phyloP scores from a whole-genome alignment of 257 asterid genomes.

The Solanum megistacrolobum region DNA sequence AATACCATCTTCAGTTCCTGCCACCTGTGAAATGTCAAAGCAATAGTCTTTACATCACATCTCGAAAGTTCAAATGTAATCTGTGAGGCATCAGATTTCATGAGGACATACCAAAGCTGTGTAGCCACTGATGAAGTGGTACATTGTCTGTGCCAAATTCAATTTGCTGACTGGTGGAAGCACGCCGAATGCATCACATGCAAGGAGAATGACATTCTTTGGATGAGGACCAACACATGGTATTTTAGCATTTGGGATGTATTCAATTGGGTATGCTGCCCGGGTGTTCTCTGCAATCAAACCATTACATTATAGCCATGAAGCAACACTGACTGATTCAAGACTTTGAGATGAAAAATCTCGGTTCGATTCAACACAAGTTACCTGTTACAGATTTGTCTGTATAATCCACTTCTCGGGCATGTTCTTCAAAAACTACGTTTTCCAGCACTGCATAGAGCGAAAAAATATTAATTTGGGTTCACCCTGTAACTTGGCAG shows the following conservation, averaged over 20 bases:
- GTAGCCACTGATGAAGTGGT: slow-evolving; percentile 93
- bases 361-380: not conserved
- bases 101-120: slow-evolving; percentile 61
- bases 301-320: not conserved
- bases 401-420: slow-evolving; percentile 74
- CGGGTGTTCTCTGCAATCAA: slow-evolving; percentile 66
- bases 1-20: slow-evolving; percentile 95
- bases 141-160: slow-evolving; percentile 80
- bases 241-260: slow-evolving; percentile 80
- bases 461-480: not conserved
- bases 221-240: slow-evolving; percentile 98
- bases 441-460: slow-evolving; percentile 59
- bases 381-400: slow-evolving; percentile 92
- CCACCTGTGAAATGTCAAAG: slow-evolving; percentile 37
- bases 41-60: not conserved
- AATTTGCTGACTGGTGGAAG: slow-evolving; percentile 95
- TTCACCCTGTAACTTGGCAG: not conserved
- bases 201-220: slow-evolving; percentile 72
- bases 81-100: not conserved
- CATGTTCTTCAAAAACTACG: slow-evolving; percentile 85
- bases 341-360: not conserved
- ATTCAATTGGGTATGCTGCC: slow-evolving; percentile 90
- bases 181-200: slow-evolving; percentile 96
- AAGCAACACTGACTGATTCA: not conserved
- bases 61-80: not conserved